Percentiles rank a stretch among this genome's conserved stretches.
These are phyloP conservation scores for Colletotrichum orchidophilum DNA, from an alignment of 2,329 filamentous ascomycete genomes.

Conservation along the genomic window DNA sequence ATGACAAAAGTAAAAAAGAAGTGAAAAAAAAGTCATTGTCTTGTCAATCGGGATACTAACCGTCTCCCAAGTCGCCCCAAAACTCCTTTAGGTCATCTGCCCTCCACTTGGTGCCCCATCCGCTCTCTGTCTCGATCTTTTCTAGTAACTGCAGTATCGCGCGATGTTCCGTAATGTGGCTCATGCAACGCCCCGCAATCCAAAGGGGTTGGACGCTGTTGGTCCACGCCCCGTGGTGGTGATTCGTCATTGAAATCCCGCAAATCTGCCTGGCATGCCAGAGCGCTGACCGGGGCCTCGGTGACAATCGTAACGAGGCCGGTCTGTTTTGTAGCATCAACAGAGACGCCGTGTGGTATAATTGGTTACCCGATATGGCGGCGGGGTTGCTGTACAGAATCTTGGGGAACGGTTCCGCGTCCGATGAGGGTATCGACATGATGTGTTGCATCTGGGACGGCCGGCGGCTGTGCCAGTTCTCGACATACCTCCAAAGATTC, in stretches of 20 bases:
- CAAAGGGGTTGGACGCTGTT: constrained; percentile 68
- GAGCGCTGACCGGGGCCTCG: constrained; percentile 49
- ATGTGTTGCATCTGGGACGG: constrained; percentile 58
- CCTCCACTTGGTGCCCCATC: constrained; percentile 63
- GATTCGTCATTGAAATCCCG: constrained; percentile 65
- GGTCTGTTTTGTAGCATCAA: constrained; percentile 58
- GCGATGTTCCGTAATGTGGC: constrained; percentile 56
- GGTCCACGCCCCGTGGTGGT: constrained; percentile 63
- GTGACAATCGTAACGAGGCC: constrained; percentile 30
- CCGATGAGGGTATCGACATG: constrained; percentile 45
- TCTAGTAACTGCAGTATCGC: constrained; percentile 54
- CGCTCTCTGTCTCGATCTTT: constrained; percentile 60
- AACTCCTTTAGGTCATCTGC: constrained; percentile 58
- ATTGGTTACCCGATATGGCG: constrained; percentile 65
- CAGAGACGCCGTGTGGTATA: constrained; percentile 66
- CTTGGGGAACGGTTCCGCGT: constrained; percentile 57
- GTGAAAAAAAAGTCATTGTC: not conserved
- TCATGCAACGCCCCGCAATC: constrained; percentile 64
- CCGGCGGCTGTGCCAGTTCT: constrained; percentile 57
- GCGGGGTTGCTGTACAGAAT: constrained; percentile 63
- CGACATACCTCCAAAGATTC: constrained; percentile 59
- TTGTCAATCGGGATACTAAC: constrained; percentile 26
- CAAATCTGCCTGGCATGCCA: constrained; percentile 67
- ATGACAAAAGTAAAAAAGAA: not conserved
- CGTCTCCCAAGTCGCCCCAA: constrained; percentile 43